phyloP scores from a whole-genome alignment of 2,329 filamentous ascomycete genomes.

The Diaporthe capsici region DNA sequence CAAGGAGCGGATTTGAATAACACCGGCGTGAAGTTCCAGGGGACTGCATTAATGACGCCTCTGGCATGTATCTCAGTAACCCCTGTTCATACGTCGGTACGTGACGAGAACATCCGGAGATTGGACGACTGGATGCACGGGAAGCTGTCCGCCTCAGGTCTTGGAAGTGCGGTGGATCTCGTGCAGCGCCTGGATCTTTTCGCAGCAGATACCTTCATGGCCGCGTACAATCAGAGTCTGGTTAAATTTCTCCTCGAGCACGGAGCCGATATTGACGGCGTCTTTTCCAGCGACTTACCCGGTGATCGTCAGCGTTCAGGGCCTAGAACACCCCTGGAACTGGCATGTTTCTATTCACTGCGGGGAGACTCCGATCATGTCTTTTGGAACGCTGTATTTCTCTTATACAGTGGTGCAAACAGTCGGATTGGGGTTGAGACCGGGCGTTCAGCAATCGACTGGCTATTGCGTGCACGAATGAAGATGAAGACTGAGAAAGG shows the following conservation, averaged over 20 bases:
- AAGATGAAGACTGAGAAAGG: not conserved
- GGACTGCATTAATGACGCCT: not conserved
- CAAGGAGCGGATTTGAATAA: not conserved
- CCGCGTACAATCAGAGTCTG: not conserved
- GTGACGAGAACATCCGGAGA: not conserved
- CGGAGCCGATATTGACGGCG: not conserved
- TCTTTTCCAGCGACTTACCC: not conserved
- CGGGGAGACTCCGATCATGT: too few species aligned
- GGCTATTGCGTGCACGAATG: not conserved
- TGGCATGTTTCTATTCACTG: not conserved
- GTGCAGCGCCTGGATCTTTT: not conserved
- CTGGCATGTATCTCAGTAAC: not conserved
- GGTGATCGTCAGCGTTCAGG: not conserved
- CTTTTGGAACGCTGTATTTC: not conserved
- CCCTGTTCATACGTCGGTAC: not conserved
- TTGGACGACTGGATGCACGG: not conserved
- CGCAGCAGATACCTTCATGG: not conserved
- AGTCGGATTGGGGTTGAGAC: not conserved
- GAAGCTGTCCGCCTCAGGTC: not conserved
- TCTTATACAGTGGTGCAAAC: not conserved
- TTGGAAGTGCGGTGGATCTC: not conserved
- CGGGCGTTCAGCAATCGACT: not conserved
- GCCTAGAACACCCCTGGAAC: not conserved
- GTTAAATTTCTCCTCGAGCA: not conserved
- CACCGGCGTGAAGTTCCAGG: not conserved